Conservation (phyloP, 768 basidiomycete species). For the Erythrobasidium yunnanense region DNA sequence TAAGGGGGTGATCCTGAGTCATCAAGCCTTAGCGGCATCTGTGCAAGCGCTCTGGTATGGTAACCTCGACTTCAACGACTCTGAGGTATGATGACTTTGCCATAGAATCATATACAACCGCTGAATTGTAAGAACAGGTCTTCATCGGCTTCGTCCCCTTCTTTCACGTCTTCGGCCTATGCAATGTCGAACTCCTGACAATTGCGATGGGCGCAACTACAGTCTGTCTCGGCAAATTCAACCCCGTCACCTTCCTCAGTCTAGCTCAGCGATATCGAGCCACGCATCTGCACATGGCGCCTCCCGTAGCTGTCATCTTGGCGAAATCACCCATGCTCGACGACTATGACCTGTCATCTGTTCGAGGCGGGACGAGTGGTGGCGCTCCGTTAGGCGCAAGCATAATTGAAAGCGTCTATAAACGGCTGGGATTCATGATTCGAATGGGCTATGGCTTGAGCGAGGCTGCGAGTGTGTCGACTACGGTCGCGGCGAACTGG, state of each 20-base stretch:
- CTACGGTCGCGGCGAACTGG: slow-evolving; percentile 33
- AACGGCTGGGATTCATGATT: slow-evolving; percentile 34
- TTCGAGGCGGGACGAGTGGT: slow-evolving; percentile 36
- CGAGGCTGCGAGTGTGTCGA: slow-evolving; percentile 35
- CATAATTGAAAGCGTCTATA: slow-evolving; percentile 36
- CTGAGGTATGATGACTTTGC: slow-evolving; percentile 21
- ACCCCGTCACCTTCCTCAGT: slow-evolving; percentile 35
- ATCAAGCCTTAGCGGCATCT: slow-evolving; percentile 33
- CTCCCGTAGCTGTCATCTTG: slow-evolving; percentile 38
- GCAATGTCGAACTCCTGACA: slow-evolving; percentile 33
- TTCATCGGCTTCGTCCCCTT: slow-evolving; percentile 37
- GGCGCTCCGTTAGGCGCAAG: slow-evolving; percentile 36
- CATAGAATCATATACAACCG: no score
- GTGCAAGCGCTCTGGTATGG: slow-evolving; percentile 35
- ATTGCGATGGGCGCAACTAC: slow-evolving; percentile 34
- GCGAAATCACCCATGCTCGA: slow-evolving; percentile 32
- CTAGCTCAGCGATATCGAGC: slow-evolving; percentile 35
- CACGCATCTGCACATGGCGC: slow-evolving; percentile 39
- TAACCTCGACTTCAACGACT: slow-evolving; percentile 26
- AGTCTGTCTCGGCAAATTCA: slow-evolving; percentile 35
- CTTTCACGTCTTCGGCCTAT: slow-evolving; percentile 36
- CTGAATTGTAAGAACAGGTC: neutral
- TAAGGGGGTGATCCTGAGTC: slow-evolving; percentile 38
- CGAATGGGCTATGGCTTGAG: slow-evolving; percentile 38
- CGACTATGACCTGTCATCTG: slow-evolving; percentile 35